Conservation (phyloP, 768 basidiomycete species). For the Psilocybe tampanensis region DNA sequence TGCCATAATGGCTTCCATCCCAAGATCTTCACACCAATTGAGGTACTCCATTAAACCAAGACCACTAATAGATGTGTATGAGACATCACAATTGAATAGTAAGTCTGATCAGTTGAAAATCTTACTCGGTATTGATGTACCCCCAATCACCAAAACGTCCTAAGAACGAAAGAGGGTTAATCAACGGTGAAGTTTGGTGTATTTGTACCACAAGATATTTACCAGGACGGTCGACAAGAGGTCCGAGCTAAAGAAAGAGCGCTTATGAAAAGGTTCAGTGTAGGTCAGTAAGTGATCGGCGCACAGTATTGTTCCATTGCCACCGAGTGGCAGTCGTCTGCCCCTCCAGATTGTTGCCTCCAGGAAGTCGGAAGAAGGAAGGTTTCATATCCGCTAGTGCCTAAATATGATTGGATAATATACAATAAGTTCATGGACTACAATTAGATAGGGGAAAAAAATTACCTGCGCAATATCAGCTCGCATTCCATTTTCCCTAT, state of each 20-base stretch:
- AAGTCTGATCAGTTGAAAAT: neutral
- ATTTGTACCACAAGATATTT: neutral
- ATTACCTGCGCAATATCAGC: constrained; percentile 59
- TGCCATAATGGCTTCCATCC: constrained; percentile 65
- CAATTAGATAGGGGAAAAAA: neutral
- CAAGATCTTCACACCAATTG: constrained; percentile 58
- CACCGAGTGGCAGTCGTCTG: constrained; percentile 54
- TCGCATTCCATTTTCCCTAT: constrained; percentile 61
- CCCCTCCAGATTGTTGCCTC: constrained; percentile 72
- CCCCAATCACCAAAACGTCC: constrained; percentile 63
- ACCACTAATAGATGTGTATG: constrained; percentile 36
- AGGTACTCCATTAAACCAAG: constrained; percentile 62
- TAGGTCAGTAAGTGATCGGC: neutral
- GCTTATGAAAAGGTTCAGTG: neutral
- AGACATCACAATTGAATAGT: neutral
- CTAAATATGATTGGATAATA: constrained; percentile 26
- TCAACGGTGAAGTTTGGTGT: neutral
- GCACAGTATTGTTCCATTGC: constrained; percentile 69
- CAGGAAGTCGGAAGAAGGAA: constrained; percentile 67
- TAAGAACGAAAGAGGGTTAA: constrained; percentile 11
- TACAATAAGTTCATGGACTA: no score
- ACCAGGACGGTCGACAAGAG: constrained; percentile 48
- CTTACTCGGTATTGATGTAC: constrained; percentile 62
- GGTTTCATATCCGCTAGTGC: constrained; percentile 57
- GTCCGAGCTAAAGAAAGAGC: constrained; percentile 37